phyloP scores from a whole-genome alignment of 2,329 filamentous ascomycete genomes.

The Herpotrichia juniperi region DNA sequence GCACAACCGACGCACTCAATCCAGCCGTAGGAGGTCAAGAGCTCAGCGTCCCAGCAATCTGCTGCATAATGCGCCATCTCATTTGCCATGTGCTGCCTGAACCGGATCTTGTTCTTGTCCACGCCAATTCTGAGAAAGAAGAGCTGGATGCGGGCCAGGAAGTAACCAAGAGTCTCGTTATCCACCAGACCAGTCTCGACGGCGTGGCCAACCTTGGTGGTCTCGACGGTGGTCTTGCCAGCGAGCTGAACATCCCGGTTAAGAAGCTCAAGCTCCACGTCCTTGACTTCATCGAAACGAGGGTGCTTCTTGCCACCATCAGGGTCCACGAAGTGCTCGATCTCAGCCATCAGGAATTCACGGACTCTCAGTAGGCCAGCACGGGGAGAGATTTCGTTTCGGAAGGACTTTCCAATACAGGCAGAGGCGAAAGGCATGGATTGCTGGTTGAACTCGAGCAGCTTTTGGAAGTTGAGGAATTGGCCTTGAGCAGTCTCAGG shows the following conservation, averaged over 20 bases:
- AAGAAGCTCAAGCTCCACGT: constrained; percentile 82
- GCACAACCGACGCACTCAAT: constrained; percentile 98
- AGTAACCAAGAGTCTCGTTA: constrained; percentile 98
- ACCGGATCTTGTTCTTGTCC: constrained; percentile 86
- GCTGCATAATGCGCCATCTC: constrained; percentile 93
- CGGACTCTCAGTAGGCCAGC: constrained; percentile 90
- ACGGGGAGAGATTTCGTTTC: constrained; percentile 96
- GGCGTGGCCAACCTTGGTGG: constrained; percentile 82
- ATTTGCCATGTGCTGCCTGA: constrained; percentile 95
- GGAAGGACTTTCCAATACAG: constrained; percentile 96
- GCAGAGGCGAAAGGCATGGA: constrained; percentile 97
- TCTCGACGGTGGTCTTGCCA: constrained; percentile 78
- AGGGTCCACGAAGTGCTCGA: constrained; percentile 97
- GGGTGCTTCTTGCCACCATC: constrained; percentile 92
- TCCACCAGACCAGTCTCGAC: constrained; percentile 84
- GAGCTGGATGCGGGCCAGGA: constrained; percentile 88
- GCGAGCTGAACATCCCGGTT: constrained; percentile 84
- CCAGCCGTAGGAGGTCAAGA: constrained; percentile 92
- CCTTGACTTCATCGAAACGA: constrained; percentile 83
- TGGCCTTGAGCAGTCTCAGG: constrained; percentile 98
- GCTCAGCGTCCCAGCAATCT: constrained; percentile 97
- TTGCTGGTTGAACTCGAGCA: constrained; percentile 94
- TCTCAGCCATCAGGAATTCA: constrained; percentile 98
- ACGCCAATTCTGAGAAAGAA: constrained; percentile 90
- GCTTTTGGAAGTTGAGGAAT: constrained; percentile 95